Evolutionary conservation across 106 monocot species (phyloP), one percentile per base, ranked within the genome.

Genomic region (Agapanthus africanus): DNA sequence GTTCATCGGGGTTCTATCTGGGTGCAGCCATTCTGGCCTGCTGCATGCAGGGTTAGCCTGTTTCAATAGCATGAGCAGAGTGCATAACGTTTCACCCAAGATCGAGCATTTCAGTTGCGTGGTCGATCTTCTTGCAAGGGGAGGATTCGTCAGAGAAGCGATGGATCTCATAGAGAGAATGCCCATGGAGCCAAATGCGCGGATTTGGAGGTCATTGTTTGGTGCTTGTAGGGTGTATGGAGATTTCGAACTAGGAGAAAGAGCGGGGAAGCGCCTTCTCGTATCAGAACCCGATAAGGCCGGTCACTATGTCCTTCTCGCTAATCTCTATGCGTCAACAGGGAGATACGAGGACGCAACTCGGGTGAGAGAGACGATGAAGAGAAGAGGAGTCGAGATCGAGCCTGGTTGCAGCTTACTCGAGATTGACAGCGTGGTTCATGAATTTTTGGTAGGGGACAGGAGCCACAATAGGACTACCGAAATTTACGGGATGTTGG

Each of bases 31-130:
- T 40, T 75, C 67, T 3, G 84, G 88, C 7, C 37, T 88, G 32
- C 83, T 88, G 37, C 32, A 37, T 15, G 75, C 83, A 10, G 88
- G 81, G 16, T 7, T 76, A 39, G 41, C 11, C 4, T 74, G 83
- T 59, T 71, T 88, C 6, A 52, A 71, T 3, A 25, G 44, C n/a
- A 84, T 88, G 81, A 22, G 19, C 42, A 27, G 16, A 1, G 50
- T 40, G 4, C 72, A 76, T 50, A 21, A 35, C 0, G 22, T 88
- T 1, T 27, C 64, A 34, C 83, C 83, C 6, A 88, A 83, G 4
- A 79, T 88, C 7, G 78, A 84, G 73, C 87, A 88, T 44, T 88
- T 81, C 35, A 80, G 88, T 46, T 88, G 88, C 34, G 25, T 73
- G 0, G 76, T 88, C 0, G 81, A 88, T 59, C 75, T 88, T 4